phyloP scores from a whole-genome alignment of 2,329 filamentous ascomycete species.

The Aureobasidium sp. region DNA sequence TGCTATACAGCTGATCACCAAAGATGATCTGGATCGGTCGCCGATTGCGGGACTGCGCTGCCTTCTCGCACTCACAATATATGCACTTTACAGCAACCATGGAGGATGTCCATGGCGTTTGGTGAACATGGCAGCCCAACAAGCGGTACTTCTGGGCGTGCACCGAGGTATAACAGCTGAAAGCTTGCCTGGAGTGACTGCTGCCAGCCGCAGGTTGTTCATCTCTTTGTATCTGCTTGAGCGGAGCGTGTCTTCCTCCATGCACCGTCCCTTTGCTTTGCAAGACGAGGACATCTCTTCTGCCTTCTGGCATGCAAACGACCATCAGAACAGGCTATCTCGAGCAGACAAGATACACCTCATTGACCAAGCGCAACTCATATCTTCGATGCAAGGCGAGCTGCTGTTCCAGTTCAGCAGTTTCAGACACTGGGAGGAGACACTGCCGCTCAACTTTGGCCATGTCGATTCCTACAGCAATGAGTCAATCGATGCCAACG shows the following conservation, averaged over 20 bases:
- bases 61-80: background rate
- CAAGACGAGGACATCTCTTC: slow-evolving; percentile 2
- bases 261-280: background rate
- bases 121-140: background rate
- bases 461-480: background rate
- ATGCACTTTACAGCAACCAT: background rate
- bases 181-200: background rate
- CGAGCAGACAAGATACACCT: background rate
- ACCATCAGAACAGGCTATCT: background rate
- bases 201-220: background rate
- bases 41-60: background rate
- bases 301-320: background rate
- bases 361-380: background rate
- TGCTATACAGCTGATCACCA: background rate
- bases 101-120: slow-evolving; percentile 8
- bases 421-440: slow-evolving; percentile 4
- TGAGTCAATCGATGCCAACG: background rate
- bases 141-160: background rate
- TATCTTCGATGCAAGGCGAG: background rate
- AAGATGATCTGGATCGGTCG: background rate
- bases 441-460: background rate
- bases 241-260: background rate
- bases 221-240: slow-evolving; percentile 1
- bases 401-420: slow-evolving; percentile 6
- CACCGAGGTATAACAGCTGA: background rate